These are phyloP conservation scores for Exophiala spinifera DNA, from an alignment of 2,329 filamentous ascomycete species.

Conservation along the genomic window DNA sequence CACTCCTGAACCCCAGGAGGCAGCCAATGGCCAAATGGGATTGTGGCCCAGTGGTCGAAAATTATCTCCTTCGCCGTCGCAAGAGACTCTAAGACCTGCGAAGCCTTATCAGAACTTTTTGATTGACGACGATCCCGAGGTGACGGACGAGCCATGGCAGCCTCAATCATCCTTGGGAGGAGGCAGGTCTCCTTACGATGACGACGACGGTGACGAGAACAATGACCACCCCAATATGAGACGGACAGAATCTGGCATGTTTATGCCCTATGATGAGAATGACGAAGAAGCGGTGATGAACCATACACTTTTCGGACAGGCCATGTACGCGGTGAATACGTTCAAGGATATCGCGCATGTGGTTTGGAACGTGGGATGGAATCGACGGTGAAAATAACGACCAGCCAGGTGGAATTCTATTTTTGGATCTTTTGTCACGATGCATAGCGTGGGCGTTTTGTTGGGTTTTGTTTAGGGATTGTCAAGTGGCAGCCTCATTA, in stretches of 20 bases:
- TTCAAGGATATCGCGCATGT: slow-evolving; percentile 63
- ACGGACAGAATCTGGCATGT: slow-evolving; percentile 81
- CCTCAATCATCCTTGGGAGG: slow-evolving; percentile 30
- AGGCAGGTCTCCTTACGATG: slow-evolving; percentile 23
- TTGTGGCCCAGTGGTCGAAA: slow-evolving; percentile 44
- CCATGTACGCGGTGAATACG: slow-evolving; percentile 73
- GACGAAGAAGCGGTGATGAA: slow-evolving; percentile 52
- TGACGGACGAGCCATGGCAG: slow-evolving; percentile 46
- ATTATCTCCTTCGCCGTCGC: slow-evolving; percentile 71
- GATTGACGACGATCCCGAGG: slow-evolving; percentile 60
- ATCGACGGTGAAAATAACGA: slow-evolving; percentile 19
- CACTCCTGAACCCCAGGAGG: slow-evolving; percentile 59
- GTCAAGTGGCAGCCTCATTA: too few species aligned
- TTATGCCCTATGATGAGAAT: slow-evolving; percentile 80
- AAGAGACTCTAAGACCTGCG: slow-evolving; percentile 74
- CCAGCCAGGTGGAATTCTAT: slow-evolving; percentile 1
- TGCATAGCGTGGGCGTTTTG: slow-evolving; percentile 21
- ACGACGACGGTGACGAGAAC: slow-evolving; percentile 52
- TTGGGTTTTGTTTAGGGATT: too few species aligned
- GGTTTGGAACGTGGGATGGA: slow-evolving; percentile 65
- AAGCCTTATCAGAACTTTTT: slow-evolving; percentile 64
- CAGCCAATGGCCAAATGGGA: slow-evolving; percentile 33
- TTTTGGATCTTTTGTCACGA: not conserved
- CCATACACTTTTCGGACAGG: slow-evolving; percentile 69
- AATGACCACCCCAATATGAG: slow-evolving; percentile 60